Evolutionary conservation across 1,284 basidiomycete genomes (phyloP).

Genomic region (Chondrostereum purpureum): DNA sequence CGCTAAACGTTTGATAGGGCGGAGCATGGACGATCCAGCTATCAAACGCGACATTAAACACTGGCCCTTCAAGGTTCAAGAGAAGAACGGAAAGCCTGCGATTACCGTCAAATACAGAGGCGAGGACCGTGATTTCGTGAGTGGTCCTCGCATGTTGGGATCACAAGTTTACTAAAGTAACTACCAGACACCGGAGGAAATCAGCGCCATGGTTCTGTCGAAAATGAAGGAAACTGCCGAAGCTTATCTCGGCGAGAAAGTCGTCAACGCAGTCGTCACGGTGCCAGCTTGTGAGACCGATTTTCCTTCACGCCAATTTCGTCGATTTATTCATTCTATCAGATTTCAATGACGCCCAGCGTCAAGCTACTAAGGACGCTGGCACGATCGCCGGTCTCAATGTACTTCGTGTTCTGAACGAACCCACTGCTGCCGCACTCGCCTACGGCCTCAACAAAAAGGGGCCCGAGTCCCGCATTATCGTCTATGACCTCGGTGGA

Average conservation of each 20-base stretch:
- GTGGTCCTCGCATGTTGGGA: constrained; percentile 15
- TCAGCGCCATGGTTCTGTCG: constrained; percentile 94
- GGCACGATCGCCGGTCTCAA: constrained; percentile 87
- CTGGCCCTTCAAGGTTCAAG: constrained; percentile 62
- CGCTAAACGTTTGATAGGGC: constrained; percentile 79
- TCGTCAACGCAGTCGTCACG: constrained; percentile 89
- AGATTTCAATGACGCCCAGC: constrained; percentile 95
- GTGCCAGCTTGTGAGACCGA: constrained; percentile 68
- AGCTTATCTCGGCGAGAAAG: constrained; percentile 84
- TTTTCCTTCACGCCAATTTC: neutral
- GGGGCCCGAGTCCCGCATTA: constrained; percentile 82
- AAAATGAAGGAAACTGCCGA: constrained; percentile 99
- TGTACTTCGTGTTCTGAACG: constrained; percentile 95
- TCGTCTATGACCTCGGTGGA: constrained; percentile 98
- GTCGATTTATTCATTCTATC: neutral
- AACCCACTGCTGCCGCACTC: constrained; percentile 92
- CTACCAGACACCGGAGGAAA: constrained; percentile 83
- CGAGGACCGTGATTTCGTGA: constrained; percentile 64
- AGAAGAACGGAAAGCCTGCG: constrained; percentile 66
- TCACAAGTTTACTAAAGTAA: constrained; percentile 9
- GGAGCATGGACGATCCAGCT: constrained; percentile 57
- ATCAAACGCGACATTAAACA: constrained; percentile 63
- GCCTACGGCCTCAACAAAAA: constrained; percentile 95
- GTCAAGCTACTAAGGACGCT: constrained; percentile 94
- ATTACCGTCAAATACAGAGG: constrained; percentile 72